Evolutionary conservation across 805 yeast species (phyloP).

Genomic region (Schwanniomyces vanrijiae): DNA sequence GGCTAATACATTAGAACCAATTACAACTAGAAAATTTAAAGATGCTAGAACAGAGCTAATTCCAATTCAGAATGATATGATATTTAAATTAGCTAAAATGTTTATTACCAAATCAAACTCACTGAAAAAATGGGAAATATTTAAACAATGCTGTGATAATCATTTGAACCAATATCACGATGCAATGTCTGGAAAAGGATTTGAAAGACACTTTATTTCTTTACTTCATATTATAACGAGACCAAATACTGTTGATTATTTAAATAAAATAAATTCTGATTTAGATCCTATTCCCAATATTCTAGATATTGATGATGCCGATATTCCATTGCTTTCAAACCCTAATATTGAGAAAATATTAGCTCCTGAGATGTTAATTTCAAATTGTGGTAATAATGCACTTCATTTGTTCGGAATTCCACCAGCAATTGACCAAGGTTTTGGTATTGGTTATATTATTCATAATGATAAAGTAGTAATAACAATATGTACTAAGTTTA

Average conservation of each 20-base stretch:
- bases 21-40: conserved; percentile 65
- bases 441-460: conserved; percentile 89
- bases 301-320: conserved; percentile 5
- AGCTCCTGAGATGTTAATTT: conserved; percentile 49
- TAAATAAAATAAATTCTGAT: conserved; percentile 40
- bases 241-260: conserved; percentile 32
- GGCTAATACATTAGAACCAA: conserved; percentile 52
- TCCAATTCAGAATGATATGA: conserved; percentile 58
- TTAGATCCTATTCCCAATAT: conserved; percentile 28
- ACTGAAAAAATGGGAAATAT: conserved; percentile 48
- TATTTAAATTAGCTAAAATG: conserved; percentile 54
- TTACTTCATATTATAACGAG: conserved; percentile 55
- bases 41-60: conserved; percentile 71
- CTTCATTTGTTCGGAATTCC: conserved; percentile 87
- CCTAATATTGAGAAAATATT: conserved; percentile 32
- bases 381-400: conserved; percentile 92
- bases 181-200: conserved; percentile 65
- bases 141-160: conserved; percentile 49
- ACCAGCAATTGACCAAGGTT: conserved; percentile 86
- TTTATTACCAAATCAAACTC: conserved; percentile 58
- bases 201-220: conserved; percentile 71
- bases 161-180: conserved; percentile 50
- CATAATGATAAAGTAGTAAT: conserved; percentile 76
- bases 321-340: conserved; percentile 35
- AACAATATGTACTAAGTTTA: conserved; percentile 82